Evolutionary conservation across 345 rosid species (phyloP), one percentile per base, ranked within the genome.

Genomic region (Firmiana major): DNA sequence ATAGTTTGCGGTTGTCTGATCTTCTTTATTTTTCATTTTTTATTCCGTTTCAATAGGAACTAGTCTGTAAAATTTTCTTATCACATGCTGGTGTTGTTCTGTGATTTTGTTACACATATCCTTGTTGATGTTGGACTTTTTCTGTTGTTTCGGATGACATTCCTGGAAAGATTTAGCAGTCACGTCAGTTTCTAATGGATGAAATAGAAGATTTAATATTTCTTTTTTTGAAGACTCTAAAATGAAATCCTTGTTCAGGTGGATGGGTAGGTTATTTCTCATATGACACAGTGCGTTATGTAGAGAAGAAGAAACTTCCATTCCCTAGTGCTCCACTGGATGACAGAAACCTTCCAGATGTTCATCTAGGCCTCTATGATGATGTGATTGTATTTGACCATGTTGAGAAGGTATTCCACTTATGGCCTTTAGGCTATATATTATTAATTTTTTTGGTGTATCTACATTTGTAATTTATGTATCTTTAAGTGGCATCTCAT

Each of bases 201-300:
- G 38, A 43, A 46, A 48, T 75, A 26, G 40, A 75, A 45, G 54
- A 19, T 31, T 19, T 43, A 58, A 6, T 24, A 21, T 3, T 28
- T 21, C 21, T 34, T 57, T 19, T 48, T 17, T 48, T 70, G 15
- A 28, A 49, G 45, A 31, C 5, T 28, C 36, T 17, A 21, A 17
- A 21, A 36, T 66, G 34, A 58, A 21, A 22, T 74, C 63, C 63
- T 85, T 76, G 79, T 54, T 72, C 80, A 95, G 98, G 97, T 85
- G 99, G 99, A 5, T 93, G 99, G 98, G 99, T 93, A 49, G 99
- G 98, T 43, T 95, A 90, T 78, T 93, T 95, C 77, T 95, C 98
- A 4, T 95, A 95, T 82, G 99, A 95, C 79, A 95, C 99, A 0
- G 94, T 95, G 77, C 88, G 98, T 38, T 95, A 84, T 75, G 93